Evolutionary conservation across 2,329 filamentous ascomycete genomes (phyloP).

Genomic region (Lachnellula hyalina): DNA sequence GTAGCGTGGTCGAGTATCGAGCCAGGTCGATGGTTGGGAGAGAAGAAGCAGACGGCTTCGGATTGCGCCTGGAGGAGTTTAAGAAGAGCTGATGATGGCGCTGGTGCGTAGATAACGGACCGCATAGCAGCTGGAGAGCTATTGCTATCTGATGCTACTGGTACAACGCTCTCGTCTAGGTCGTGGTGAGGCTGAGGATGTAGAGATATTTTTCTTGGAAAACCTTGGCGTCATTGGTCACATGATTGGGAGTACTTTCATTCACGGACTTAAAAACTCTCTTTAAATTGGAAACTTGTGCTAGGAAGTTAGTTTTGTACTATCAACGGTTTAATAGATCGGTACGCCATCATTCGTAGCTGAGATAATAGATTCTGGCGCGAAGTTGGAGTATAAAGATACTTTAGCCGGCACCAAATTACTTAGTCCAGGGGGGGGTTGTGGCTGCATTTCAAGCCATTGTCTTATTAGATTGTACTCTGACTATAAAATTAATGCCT

Average conservation of each 20-base stretch:
- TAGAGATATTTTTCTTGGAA: not conserved
- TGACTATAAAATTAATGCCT: too few relatives aligned
- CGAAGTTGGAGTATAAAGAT: too few relatives aligned
- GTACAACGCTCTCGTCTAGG: not conserved
- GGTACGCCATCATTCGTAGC: too few relatives aligned
- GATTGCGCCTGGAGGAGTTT: slow-evolving; percentile 70
- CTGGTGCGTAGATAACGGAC: slow-evolving; percentile 27
- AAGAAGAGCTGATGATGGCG: slow-evolving; percentile 54
- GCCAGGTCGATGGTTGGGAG: slow-evolving; percentile 33
- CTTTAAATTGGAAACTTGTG: too few relatives aligned
- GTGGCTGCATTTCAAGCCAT: too few relatives aligned
- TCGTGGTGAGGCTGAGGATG: not conserved
- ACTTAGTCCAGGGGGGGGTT: too few relatives aligned
- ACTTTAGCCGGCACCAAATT: too few relatives aligned
- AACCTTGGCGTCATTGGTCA: not conserved
- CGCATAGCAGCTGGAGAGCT: slow-evolving; percentile 27
- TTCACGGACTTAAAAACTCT: too few relatives aligned
- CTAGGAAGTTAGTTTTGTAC: too few relatives aligned
- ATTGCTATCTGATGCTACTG: not conserved
- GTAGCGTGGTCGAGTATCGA: slow-evolving; percentile 25
- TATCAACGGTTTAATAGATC: too few relatives aligned
- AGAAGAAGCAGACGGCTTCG: slow-evolving; percentile 50
- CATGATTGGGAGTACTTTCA: not conserved
- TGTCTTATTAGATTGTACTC: too few relatives aligned
- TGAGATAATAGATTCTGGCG: too few relatives aligned